Percentiles rank a stretch among this genome's conserved stretches.
phyloP scores from a whole-genome alignment of 805 yeast genomes.

The Kluyveromyces dobzhanskii region DNA sequence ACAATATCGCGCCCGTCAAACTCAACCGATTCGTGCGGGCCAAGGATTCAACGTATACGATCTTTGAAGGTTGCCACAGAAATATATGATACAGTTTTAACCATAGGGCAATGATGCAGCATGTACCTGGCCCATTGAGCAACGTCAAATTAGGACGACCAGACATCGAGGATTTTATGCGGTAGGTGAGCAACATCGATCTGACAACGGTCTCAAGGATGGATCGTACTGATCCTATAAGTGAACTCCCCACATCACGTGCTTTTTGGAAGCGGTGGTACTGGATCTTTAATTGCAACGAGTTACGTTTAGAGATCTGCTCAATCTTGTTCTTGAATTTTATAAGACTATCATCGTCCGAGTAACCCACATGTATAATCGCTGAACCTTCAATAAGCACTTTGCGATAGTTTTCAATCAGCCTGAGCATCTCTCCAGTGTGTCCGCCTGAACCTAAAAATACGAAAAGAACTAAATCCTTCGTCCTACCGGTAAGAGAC shows the following conservation, averaged over 20 bases:
- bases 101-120: conserved; percentile 26
- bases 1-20: conserved; percentile 61
- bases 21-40: conserved; percentile 76
- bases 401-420: conserved; percentile 36
- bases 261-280: conserved; percentile 26
- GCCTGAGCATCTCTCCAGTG: conserved; percentile 88
- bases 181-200: conserved; percentile 14
- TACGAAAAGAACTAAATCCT: conserved; percentile 37
- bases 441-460: conserved; percentile 96
- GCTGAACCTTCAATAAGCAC: conserved; percentile 42
- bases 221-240: conserved; percentile 24
- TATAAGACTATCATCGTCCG: conserved; percentile 31
- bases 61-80: conserved; percentile 46
- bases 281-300: conserved; percentile 7
- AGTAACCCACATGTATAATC: conserved; percentile 30
- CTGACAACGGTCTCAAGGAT: conserved; percentile 27
- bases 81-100: conserved; percentile 20
- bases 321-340: conserved; percentile 27
- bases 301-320: neutral
- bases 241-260: conserved; percentile 33
- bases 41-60: conserved; percentile 77
- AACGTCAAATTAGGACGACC: conserved; percentile 24
- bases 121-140: conserved; percentile 33
- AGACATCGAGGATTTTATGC: conserved; percentile 14
- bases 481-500: neutral